phyloP scores from a whole-genome alignment of 345 rosid species.

The Camelina laxa region DNA sequence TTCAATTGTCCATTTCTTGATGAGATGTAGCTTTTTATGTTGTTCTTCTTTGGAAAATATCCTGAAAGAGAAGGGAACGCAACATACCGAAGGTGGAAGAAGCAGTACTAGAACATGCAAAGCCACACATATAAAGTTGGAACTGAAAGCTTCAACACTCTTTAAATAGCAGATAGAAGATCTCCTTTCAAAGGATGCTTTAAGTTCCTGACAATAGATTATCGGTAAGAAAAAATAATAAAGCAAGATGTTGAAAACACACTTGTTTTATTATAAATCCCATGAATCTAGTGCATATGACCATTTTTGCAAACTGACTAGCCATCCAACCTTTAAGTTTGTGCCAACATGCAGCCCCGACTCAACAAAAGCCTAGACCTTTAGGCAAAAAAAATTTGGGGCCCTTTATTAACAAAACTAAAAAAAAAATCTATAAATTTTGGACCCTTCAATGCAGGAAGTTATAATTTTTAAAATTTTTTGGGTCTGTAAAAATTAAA shows the following conservation, averaged over 20 bases:
- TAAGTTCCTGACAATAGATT: conserved; percentile 82
- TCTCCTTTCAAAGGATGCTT: conserved; percentile 93
- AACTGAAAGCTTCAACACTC: conserved; percentile 98
- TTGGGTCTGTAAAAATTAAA: too few relatives aligned
- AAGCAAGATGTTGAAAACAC: conserved; percentile 35
- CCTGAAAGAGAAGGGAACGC: conserved; percentile 15
- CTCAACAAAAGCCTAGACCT: too few relatives aligned
- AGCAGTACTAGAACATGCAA: conserved; percentile 92
- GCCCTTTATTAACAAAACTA: too few relatives aligned
- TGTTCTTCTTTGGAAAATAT: conserved; percentile 5
- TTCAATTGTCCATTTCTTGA: neutral
- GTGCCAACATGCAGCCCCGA: too few relatives aligned
- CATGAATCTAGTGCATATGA: conserved; percentile 91
- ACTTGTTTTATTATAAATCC: conserved; percentile 97
- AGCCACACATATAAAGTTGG: conserved; percentile 97
- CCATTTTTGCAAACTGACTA: conserved; percentile 77
- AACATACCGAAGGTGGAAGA: conserved; percentile 90
- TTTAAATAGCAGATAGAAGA: conserved; percentile 81
- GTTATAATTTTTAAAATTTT: too few relatives aligned
- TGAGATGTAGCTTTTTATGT: neutral
- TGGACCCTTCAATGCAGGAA: too few relatives aligned
- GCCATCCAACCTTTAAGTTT: conserved; percentile 78
- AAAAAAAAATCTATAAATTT: too few relatives aligned
- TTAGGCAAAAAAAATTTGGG: too few relatives aligned
- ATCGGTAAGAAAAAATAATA: neutral